These are phyloP conservation scores for Jamesozyma hellenica DNA, from an alignment of 805 yeast species.

Conservation along the genomic window DNA sequence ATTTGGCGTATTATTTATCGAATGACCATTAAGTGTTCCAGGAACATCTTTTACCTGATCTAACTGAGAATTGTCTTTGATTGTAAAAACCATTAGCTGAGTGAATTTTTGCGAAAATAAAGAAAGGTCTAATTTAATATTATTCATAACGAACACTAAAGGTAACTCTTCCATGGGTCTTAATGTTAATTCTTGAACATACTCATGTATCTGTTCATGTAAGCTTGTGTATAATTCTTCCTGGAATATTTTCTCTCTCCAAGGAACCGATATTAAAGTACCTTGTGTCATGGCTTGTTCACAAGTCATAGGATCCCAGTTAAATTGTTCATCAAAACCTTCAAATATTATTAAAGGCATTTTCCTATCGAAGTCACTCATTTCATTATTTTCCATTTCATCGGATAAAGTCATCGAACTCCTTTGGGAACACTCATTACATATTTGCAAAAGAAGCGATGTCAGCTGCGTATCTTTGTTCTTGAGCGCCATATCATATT, in stretches of 20 bases:
- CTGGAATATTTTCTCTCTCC: conserved; percentile 16
- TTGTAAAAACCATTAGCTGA: neutral
- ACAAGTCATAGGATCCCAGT: conserved; percentile 13
- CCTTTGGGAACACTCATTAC: neutral
- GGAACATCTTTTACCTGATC: too few species aligned
- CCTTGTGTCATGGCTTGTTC: conserved; percentile 6
- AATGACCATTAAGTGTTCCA: too few species aligned
- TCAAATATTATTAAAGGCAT: conserved; percentile 15
- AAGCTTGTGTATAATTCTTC: conserved; percentile 4
- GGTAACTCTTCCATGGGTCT: conserved; percentile 6
- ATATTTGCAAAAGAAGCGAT: neutral
- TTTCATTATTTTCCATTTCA: neutral
- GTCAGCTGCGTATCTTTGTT: conserved; percentile 1
- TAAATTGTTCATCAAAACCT: conserved; percentile 16
- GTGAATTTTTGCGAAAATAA: neutral
- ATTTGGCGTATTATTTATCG: too few species aligned
- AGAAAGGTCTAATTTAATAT: conserved; percentile 4
- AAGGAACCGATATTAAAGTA: conserved; percentile 15
- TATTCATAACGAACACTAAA: conserved; percentile 7
- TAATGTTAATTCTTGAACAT: conserved; percentile 6
- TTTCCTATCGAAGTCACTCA: neutral
- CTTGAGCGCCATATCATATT: neutral
- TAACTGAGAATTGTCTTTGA: neutral
- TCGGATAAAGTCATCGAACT: neutral
- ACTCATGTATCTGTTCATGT: conserved; percentile 3